These are phyloP conservation scores for Stereocaulon alpinum DNA, from an alignment of 495 filamentous ascomycete genomes.

Conservation along the genomic window DNA sequence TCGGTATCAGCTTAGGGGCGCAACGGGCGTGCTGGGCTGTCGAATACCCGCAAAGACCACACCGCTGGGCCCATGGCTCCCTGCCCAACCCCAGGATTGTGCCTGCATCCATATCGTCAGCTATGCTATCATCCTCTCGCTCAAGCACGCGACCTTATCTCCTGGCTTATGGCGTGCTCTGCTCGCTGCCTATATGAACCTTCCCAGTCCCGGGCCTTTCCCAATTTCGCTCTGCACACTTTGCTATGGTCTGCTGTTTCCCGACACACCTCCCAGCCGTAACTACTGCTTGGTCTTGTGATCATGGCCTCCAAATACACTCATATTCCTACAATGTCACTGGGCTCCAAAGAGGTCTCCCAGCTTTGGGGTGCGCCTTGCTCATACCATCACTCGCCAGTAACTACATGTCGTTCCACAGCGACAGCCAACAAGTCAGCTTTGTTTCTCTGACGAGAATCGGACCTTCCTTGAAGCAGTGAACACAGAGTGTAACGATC, in stretches of 20 bases:
- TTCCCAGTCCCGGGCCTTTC: neutral
- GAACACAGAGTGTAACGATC: neutral
- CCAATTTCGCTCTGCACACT: neutral
- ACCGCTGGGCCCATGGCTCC: neutral
- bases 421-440: no score
- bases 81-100: neutral
- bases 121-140: slow-evolving; percentile 8
- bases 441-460: no score
- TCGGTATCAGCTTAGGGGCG: slow-evolving; percentile 1
- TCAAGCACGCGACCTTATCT: slow-evolving; percentile 12
- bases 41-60: neutral
- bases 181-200: slow-evolving; percentile 3
- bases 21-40: neutral
- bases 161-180: slow-evolving; percentile 8
- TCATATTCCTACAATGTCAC: no score
- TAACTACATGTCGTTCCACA: no score
- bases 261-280: neutral
- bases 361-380: no score
- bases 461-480: neutral
- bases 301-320: no score
- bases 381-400: no score
- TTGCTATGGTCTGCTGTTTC: neutral
- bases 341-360: no score
- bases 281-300: no score
- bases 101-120: neutral